Percentiles rank a stretch among this genome's conserved stretches.
phyloP scores from a whole-genome alignment of 257 asterid genomes.

The Solanum dulcamara region DNA sequence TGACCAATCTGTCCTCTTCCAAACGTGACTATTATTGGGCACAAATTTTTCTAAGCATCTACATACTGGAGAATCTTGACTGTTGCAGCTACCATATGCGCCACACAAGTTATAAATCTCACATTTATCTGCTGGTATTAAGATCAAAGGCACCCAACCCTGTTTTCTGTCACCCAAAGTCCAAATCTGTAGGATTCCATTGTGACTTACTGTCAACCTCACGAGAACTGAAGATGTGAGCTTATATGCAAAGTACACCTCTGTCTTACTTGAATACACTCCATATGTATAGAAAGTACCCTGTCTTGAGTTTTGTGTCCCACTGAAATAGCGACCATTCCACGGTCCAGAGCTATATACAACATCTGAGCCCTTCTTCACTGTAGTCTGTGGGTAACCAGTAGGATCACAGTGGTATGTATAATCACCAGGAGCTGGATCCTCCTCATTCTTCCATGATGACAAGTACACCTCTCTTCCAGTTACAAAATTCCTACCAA shows the following conservation, averaged over 20 bases:
- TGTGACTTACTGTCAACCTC: constrained; percentile 6
- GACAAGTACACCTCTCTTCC: constrained; percentile 3
- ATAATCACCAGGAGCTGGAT: constrained; percentile 30
- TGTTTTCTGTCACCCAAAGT: constrained; percentile 5
- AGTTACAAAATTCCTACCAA: neutral
- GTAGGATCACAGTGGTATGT: neutral
- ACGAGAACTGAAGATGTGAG: neutral
- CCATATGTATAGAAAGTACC: neutral
- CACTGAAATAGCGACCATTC: constrained; percentile 19
- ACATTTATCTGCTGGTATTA: constrained; percentile 16
- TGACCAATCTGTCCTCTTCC: constrained; percentile 14
- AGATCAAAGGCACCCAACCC: constrained; percentile 12
- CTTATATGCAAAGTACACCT: constrained; percentile 2
- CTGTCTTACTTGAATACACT: constrained; percentile 9
- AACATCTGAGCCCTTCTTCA: neutral
- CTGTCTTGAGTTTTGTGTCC: neutral
- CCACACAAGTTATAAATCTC: constrained; percentile 35
- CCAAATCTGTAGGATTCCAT: constrained; percentile 17
- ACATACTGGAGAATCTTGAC: constrained; percentile 11
- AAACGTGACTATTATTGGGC: constrained; percentile 8
- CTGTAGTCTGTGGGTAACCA: constrained; percentile 15
- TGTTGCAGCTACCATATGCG: constrained; percentile 18
- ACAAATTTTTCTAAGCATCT: constrained; percentile 23
- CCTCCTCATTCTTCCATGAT: constrained; percentile 27
- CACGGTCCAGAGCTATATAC: constrained; percentile 13